Percentiles rank a stretch among this genome's conserved stretches.
phyloP scores from a whole-genome alignment of 768 basidiomycete species.

The Mycena pura region DNA sequence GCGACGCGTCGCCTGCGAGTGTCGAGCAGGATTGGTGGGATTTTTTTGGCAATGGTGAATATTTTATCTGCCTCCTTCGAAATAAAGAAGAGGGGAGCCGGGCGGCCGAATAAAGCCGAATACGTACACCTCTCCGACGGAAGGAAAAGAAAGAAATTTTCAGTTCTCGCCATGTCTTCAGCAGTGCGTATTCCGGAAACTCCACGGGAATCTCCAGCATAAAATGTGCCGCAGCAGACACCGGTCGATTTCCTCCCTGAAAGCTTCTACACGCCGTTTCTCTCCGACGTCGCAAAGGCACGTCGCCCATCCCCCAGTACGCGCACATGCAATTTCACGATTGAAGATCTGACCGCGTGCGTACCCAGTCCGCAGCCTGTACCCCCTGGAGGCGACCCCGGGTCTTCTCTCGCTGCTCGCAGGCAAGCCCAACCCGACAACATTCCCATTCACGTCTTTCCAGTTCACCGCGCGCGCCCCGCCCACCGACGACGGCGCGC shows the following conservation, averaged over 20 bases:
- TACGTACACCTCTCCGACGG: no score
- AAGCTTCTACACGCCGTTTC: slow-evolving; percentile 62
- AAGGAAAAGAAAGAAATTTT: no score
- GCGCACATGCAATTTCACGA: slow-evolving; percentile 24
- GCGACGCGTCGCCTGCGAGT: no score
- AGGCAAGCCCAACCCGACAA: slow-evolving; percentile 89
- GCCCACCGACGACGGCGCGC: slow-evolving; percentile 36
- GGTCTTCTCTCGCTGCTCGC: slow-evolving; percentile 85
- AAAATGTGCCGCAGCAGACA: no score
- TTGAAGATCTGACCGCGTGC: slow-evolving; percentile 1
- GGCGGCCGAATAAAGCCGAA: no score
- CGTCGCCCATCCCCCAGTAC: slow-evolving; percentile 69
- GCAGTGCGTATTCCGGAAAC: no score
- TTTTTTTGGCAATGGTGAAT: no score
- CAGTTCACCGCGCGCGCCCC: slow-evolving; percentile 66
- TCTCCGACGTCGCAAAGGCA: slow-evolving; percentile 68
- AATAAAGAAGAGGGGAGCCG: no score
- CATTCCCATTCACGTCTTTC: slow-evolving; percentile 90
- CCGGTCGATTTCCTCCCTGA: slow-evolving; percentile 50
- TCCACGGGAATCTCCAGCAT: no score
- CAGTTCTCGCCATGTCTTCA: no score
- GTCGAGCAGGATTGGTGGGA: no score
- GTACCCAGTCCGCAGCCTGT: slow-evolving; percentile 66
- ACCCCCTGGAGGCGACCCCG: slow-evolving; percentile 78
- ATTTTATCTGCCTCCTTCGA: no score